phyloP scores from a whole-genome alignment of 1,284 basidiomycete species.

The Lentinula novae-zelandiae region DNA sequence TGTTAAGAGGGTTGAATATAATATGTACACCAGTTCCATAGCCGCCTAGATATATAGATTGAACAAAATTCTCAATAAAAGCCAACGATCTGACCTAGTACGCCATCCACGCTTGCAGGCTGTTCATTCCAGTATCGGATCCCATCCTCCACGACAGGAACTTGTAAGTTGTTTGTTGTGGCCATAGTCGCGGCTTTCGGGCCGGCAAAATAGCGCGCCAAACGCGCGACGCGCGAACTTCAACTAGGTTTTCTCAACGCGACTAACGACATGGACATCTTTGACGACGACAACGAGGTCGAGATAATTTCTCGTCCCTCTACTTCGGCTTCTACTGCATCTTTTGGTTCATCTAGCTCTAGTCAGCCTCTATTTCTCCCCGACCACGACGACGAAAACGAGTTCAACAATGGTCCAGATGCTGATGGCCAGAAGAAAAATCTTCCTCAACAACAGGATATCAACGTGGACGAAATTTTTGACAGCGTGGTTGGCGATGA shows the following conservation, averaged over 20 bases:
- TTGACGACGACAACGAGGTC: conserved; percentile 38
- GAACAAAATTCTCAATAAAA: neutral
- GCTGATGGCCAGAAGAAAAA: conserved; percentile 15
- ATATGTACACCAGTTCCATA: conserved; percentile 65
- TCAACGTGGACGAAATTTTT: conserved; percentile 62
- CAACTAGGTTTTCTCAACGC: conserved; percentile 12
- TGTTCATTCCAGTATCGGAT: conserved; percentile 77
- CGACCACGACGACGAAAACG: conserved; percentile 45
- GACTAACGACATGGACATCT: conserved; percentile 30
- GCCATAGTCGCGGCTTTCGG: neutral
- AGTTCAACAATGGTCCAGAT: conserved; percentile 22
- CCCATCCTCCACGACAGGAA: conserved; percentile 56
- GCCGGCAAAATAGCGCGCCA: neutral
- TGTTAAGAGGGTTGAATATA: conserved; percentile 2
- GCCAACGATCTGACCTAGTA: conserved; percentile 45
- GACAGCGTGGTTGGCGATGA: conserved; percentile 47
- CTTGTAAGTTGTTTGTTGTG: neutral
- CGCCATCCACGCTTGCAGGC: conserved; percentile 73
- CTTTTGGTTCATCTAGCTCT: conserved; percentile 16
- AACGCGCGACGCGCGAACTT: conserved; percentile 28
- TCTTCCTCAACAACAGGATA: conserved; percentile 17
- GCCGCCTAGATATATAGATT: conserved; percentile 43
- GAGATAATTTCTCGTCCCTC: conserved; percentile 1
- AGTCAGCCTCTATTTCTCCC: conserved; percentile 44
- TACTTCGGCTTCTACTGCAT: conserved; percentile 16